These are phyloP conservation scores for Xylaria sp. DNA, from an alignment of 2,329 filamentous ascomycete species.

Conservation along the genomic window DNA sequence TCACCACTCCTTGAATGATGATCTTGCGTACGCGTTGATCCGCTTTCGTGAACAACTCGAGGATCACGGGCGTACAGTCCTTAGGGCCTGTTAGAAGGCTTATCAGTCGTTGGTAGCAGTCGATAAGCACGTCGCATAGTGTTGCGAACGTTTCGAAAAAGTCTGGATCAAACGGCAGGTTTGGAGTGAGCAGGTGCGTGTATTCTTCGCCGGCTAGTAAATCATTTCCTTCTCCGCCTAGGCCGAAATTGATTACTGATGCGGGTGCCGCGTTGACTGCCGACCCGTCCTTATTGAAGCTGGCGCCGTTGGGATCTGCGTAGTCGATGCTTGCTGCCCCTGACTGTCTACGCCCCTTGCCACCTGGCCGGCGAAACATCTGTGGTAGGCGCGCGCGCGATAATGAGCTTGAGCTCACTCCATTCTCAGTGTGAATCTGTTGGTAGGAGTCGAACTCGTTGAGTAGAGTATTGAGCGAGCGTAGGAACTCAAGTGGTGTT, in stretches of 20 bases:
- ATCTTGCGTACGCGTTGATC: slow-evolving; percentile 89
- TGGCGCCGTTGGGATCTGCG: slow-evolving; percentile 36
- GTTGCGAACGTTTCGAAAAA: slow-evolving; percentile 97
- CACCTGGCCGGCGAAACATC: slow-evolving; percentile 77
- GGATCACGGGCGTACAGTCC: slow-evolving; percentile 75
- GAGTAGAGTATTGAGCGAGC: slow-evolving; percentile 84
- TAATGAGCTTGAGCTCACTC: slow-evolving; percentile 73
- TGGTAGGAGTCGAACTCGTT: slow-evolving; percentile 95
- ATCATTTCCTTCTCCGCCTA: slow-evolving; percentile 69
- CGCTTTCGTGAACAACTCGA: slow-evolving; percentile 89
- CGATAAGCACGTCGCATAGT: slow-evolving; percentile 93
- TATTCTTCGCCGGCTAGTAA: slow-evolving; percentile 88
- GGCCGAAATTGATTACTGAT: slow-evolving; percentile 64
- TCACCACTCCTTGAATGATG: slow-evolving; percentile 84
- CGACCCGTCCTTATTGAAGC: slow-evolving; percentile 45
- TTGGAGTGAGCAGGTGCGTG: slow-evolving; percentile 87
- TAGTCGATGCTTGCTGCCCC: slow-evolving; percentile 54
- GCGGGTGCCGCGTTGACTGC: slow-evolving; percentile 51
- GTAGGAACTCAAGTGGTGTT: slow-evolving; percentile 85
- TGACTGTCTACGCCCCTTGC: slow-evolving; percentile 67
- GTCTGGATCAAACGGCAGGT: slow-evolving; percentile 93
- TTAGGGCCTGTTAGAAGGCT: slow-evolving; percentile 79
- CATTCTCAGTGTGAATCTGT: slow-evolving; percentile 82
- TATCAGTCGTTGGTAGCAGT: slow-evolving; percentile 85
- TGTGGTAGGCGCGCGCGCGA: slow-evolving; percentile 82